Base-by-base conservation (phyloP, 2,329 filamentous ascomycete species). In the Aspergillus intermedius region DNA sequence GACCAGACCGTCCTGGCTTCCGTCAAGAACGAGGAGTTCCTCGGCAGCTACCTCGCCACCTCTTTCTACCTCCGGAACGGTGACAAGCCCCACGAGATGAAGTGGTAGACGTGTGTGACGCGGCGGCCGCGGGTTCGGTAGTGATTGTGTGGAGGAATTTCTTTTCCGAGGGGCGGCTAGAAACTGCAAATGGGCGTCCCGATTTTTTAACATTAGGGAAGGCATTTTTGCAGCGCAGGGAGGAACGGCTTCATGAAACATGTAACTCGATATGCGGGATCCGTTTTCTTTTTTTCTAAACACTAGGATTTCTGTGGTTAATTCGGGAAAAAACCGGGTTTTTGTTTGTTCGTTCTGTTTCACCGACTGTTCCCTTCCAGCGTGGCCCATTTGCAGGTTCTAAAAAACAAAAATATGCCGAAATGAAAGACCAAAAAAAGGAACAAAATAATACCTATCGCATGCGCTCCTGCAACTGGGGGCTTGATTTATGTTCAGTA, bases 81-180 rank as follows among this genome's bases (percentile, higher is more conserved):
- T 72, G 91, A 98, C 83, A 91, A 91, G 86, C 93, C 93, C 78
- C 93, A 98, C 81, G 88, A 95, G 85, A 97, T 98, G 93, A 88
- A 88, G 79, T 98, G 91, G 84, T 98, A 96, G 78, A 83, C 66
- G 60, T 43, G 35, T 61, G 60, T 54, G 54, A 58, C 57, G 63
- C 57, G 60, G 63, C 60, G 60, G 66, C 64, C 63, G 65, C 60
- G 63, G 66, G 67, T 67, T 67, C 64, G 65, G 64, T 68, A 66
- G 61, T 65, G 63, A 61, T 61, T 65, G 63, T 64, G 63, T 12
- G 65, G 65, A 64, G 64, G 61, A 40, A 40, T 40, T 40, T 12
- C 59, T 62, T 61, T 59, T 62, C 55, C 61, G 64, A 67, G 55
- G 60, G 62, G 62, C 60, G 63, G 64, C 61, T 65, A 57, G 59